Evolutionary conservation across 495 filamentous ascomycete species (phyloP).

Genomic region (Aspergillus conjunctus): DNA sequence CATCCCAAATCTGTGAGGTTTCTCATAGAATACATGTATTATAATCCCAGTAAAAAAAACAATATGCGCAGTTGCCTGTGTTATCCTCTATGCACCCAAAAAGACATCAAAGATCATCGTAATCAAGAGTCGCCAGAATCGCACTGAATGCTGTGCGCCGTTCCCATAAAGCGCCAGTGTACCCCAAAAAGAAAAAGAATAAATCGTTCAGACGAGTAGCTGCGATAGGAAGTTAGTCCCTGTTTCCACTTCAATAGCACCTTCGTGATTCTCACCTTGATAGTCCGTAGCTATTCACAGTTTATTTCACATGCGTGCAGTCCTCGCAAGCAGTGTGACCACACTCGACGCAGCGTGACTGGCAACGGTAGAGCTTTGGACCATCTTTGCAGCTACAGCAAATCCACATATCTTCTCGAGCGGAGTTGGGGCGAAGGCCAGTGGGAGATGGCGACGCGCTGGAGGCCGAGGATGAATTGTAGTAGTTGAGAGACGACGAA

Average conservation of each 20-base stretch:
- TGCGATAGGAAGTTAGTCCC: constrained; percentile 4
- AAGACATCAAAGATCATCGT: neutral
- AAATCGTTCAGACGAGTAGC: neutral
- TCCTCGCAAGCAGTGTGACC: constrained; percentile 31
- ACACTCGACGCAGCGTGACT: constrained; percentile 40
- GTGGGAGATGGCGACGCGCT: too few species aligned
- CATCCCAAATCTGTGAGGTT: neutral
- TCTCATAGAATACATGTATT: constrained; percentile 11
- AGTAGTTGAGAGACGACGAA: too few species aligned
- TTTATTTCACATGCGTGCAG: constrained; percentile 40
- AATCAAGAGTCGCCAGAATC: neutral
- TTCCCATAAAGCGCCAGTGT: neutral
- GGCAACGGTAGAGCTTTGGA: constrained; percentile 40
- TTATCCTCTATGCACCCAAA: constrained; percentile 5
- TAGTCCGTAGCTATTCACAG: constrained; percentile 1
- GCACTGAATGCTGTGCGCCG: constrained; percentile 6
- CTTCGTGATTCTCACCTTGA: constrained; percentile 18
- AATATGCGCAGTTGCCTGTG: constrained; percentile 6
- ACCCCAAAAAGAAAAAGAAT: constrained; percentile 1
- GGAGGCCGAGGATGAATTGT: too few species aligned
- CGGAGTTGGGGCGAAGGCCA: neutral
- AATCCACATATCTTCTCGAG: constrained; percentile 33
- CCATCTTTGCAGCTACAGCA: constrained; percentile 48
- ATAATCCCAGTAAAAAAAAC: neutral
- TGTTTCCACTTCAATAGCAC: neutral